phyloP scores from a whole-genome alignment of 352 stramenopile species.

The Phytopythium vexans region DNA sequence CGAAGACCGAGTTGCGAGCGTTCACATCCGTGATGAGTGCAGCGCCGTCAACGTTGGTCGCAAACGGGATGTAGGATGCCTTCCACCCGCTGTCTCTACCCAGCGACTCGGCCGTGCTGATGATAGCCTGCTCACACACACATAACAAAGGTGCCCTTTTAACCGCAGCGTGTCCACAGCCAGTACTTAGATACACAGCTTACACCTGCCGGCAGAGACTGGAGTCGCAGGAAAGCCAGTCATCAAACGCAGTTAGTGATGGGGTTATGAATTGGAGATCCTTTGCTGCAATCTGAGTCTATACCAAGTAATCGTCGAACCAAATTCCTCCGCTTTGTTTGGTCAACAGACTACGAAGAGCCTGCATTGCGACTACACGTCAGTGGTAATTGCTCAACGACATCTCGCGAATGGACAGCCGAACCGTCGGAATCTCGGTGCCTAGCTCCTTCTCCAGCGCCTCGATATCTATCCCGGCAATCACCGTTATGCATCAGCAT shows the following conservation, averaged over 20 bases:
- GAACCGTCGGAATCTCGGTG: conserved; percentile 53
- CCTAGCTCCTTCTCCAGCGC: conserved; percentile 65
- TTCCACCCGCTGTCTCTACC: conserved; percentile 51
- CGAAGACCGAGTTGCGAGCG: conserved; percentile 57
- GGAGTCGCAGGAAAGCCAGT: conserved; percentile 3
- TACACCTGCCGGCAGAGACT: conserved; percentile 65
- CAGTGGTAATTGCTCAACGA: no score
- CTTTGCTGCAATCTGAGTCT: no score
- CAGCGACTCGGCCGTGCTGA: conserved; percentile 44
- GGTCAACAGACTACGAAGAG: conserved; percentile 55
- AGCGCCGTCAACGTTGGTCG: conserved; percentile 60
- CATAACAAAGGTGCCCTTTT: conserved; percentile 1
- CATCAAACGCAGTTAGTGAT: background rate
- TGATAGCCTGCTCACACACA: conserved; percentile 38
- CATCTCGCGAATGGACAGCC: background rate
- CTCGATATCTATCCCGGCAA: conserved; percentile 50
- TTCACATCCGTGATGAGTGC: conserved; percentile 55
- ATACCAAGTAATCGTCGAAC: conserved; percentile 82
- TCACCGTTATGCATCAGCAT: background rate
- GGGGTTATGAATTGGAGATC: no score
- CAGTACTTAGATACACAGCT: background rate
- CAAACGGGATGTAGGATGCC: conserved; percentile 64
- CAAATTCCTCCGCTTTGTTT: conserved; percentile 80
- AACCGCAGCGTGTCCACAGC: background rate
- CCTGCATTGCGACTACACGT: conserved; percentile 14